A percentile compares a stretch with the other conserved stretches of the same genome.
Conservation (phyloP, 2,329 filamentous ascomycete species). For the Onygenales sp. region DNA sequence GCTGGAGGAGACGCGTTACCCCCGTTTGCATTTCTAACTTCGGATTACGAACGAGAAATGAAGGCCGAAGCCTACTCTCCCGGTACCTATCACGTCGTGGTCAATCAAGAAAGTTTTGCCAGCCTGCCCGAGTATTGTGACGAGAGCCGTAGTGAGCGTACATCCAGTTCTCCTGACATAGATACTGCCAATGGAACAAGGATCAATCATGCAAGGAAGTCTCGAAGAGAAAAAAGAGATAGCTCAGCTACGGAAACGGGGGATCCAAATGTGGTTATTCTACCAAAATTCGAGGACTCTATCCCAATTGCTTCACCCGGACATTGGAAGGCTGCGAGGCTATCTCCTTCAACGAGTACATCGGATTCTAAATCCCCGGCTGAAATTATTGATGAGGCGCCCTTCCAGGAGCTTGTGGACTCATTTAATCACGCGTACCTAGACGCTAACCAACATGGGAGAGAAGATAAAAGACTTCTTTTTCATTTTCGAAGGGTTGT, state of each 20-base stretch:
- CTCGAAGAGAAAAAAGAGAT: constrained; percentile 14
- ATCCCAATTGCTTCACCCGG: constrained; percentile 20
- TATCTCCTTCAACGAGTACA: constrained; percentile 27
- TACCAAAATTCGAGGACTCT: constrained; percentile 42
- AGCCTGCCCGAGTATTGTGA: constrained; percentile 42
- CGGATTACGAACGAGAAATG: constrained; percentile 48
- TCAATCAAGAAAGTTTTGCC: constrained; percentile 46
- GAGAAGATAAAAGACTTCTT: constrained; percentile 26
- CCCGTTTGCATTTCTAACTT: constrained; percentile 43
- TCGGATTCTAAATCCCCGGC: constrained; percentile 18
- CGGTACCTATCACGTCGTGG: constrained; percentile 47
- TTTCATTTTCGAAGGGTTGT: constrained; percentile 32
- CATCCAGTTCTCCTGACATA: constrained; percentile 1
- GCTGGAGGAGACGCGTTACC: constrained; percentile 39
- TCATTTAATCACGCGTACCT: constrained; percentile 12
- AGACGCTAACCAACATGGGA: constrained; percentile 13
- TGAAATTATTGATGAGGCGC: constrained; percentile 16
- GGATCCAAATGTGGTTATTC: constrained; percentile 42
- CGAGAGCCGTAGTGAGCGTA: constrained; percentile 10
- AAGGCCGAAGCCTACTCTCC: constrained; percentile 44
- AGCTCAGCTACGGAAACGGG: constrained; percentile 9
- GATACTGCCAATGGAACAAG: constrained; percentile 4
- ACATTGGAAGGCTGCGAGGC: constrained; percentile 20
- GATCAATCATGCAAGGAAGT: constrained; percentile 18
- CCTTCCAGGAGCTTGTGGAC: constrained; percentile 15